phyloP scores from a whole-genome alignment of 2,329 filamentous ascomycete species.

The Zopfia rhizophila region DNA sequence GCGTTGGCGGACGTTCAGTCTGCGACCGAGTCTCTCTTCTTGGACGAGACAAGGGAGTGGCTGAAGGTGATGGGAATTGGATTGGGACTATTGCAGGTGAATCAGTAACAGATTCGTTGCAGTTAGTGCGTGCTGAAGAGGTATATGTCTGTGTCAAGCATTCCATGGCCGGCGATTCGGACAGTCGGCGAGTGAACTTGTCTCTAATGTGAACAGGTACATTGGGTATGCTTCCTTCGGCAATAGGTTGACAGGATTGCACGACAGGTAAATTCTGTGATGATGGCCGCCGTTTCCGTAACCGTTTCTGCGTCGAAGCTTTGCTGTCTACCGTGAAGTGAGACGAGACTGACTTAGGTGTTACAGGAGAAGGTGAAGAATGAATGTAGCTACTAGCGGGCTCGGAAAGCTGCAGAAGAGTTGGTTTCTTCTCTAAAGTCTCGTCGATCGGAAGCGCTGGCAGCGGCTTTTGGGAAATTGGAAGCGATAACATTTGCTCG shows the following conservation, averaged over 20 bases:
- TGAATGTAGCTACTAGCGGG: constrained; percentile 11
- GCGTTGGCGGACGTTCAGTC: constrained; percentile 33
- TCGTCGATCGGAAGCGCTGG: constrained; percentile 22
- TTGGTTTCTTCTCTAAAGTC: constrained; percentile 9
- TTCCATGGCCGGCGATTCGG: constrained; percentile 47
- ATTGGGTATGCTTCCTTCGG: constrained; percentile 42
- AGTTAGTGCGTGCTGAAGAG: constrained; percentile 38
- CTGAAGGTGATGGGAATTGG: constrained; percentile 24
- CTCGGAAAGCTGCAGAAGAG: constrained; percentile 23
- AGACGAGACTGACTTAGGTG: constrained; percentile 33
- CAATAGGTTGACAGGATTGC: constrained; percentile 42
- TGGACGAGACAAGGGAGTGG: constrained; percentile 16
- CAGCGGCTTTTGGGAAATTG: constrained; percentile 23
- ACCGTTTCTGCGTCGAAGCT: constrained; percentile 29
- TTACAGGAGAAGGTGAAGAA: constrained; percentile 27
- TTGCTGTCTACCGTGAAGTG: constrained; percentile 31
- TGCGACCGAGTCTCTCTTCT: constrained; percentile 30
- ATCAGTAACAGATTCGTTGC: constrained; percentile 16
- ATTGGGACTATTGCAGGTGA: constrained; percentile 13
- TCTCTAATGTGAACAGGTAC: constrained; percentile 47
- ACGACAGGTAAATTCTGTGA: constrained; percentile 40
- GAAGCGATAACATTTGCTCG: constrained; percentile 27
- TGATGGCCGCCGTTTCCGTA: constrained; percentile 45
- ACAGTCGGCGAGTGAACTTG: constrained; percentile 49
- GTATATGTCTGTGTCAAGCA: constrained; percentile 49